A percentile compares a stretch with the other conserved stretches of the same genome.
Evolutionary conservation across 169 alveolate species (phyloP).

Genomic region (Cardiosporidium cionae): DNA sequence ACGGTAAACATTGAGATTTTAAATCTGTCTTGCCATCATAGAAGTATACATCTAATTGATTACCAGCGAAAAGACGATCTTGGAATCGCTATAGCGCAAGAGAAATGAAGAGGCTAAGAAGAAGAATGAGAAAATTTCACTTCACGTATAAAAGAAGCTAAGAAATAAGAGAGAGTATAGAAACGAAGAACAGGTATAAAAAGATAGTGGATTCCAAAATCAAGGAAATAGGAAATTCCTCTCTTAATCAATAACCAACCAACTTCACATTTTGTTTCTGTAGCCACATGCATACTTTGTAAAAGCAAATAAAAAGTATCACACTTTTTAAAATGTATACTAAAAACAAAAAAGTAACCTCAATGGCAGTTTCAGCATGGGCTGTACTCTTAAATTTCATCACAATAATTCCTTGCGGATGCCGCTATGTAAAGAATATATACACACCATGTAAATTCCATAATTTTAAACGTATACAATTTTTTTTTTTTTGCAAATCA

Average conservation of each 20-base stretch:
- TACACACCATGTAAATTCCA: too few relatives aligned
- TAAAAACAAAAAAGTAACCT: slow-evolving; percentile 38
- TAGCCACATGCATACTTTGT: too few relatives aligned
- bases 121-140: not conserved
- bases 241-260: too few relatives aligned
- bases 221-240: not conserved
- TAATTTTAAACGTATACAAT: too few relatives aligned
- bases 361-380: slow-evolving; percentile 58
- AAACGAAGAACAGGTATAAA: not conserved
- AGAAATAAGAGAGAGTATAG: not conserved
- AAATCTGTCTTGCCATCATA: slow-evolving; percentile 72
- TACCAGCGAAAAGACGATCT: slow-evolving; percentile 58
- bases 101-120: not conserved
- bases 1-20: slow-evolving; percentile 63
- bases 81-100: slow-evolving; percentile 46
- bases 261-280: too few relatives aligned
- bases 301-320: too few relatives aligned
- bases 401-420: slow-evolving; percentile 75
- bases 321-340: too few relatives aligned
- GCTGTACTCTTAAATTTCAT: slow-evolving; percentile 62
- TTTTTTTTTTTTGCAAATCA: too few relatives aligned
- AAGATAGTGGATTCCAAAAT: not conserved
- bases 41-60: slow-evolving; percentile 64
- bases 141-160: not conserved
- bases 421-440: slow-evolving; percentile 38